A percentile compares a stretch with the other conserved stretches of the same genome.
Evolutionary conservation across 108 stramenopile species (phyloP).

Genomic region (Skeletonema grethae): DNA sequence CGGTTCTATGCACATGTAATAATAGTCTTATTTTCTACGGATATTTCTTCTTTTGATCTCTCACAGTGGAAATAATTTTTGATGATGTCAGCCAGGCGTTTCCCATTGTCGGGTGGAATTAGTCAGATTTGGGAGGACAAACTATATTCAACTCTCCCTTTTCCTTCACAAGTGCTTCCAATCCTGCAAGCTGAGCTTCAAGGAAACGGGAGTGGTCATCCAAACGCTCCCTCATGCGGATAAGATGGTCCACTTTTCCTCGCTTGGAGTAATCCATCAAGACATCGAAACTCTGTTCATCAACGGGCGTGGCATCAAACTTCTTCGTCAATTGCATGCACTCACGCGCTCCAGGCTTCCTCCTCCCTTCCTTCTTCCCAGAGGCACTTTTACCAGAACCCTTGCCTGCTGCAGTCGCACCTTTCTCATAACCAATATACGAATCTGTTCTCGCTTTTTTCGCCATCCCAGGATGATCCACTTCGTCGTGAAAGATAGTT

Average conservation of each 20-base stretch:
- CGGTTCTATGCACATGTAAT: not conserved
- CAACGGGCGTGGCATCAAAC: conserved; percentile 67
- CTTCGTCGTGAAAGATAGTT: conserved; percentile 76
- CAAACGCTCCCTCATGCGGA: conserved; percentile 86
- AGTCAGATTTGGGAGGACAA: not conserved
- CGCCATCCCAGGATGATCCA: conserved; percentile 61
- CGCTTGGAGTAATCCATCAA: conserved; percentile 84
- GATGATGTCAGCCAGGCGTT: not conserved
- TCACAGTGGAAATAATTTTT: not conserved
- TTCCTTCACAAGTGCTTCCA: conserved; percentile 71
- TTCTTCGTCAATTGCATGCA: conserved; percentile 85
- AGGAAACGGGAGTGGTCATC: conserved; percentile 84
- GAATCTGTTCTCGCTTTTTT: conserved; percentile 33
- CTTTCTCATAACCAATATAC: conserved; percentile 19
- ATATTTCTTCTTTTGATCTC: not conserved
- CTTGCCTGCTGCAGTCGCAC: conserved; percentile 26
- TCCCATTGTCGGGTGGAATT: no score
- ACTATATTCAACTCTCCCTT: conserved; percentile 50
- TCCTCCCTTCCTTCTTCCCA: conserved; percentile 52
- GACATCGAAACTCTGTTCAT: conserved; percentile 73
- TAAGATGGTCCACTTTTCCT: conserved; percentile 89
- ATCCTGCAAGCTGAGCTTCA: conserved; percentile 78
- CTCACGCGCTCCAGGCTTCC: conserved; percentile 90
- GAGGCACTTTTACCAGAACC: conserved; percentile 24
- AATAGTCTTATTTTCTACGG: conserved; percentile 3